phyloP scores from a whole-genome alignment of 164 flowering plant genomes.

The Cinnamomum chago region DNA sequence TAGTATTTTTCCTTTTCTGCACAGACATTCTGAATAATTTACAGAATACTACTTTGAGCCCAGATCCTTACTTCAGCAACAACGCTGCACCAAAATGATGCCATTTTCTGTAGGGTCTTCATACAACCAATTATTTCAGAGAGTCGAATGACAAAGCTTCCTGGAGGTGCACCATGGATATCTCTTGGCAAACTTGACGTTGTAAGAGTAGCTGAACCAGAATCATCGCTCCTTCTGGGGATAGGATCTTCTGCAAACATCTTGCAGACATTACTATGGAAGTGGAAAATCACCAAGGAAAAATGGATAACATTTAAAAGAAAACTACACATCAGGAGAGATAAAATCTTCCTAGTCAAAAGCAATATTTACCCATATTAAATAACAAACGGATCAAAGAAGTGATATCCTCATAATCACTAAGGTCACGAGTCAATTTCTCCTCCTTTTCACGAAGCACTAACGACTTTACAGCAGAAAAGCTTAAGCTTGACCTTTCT shows the following conservation, averaged over 20 bases:
- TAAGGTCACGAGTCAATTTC: constrained; percentile 41
- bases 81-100: constrained; percentile 67
- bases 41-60: background rate
- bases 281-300: constrained; percentile 56
- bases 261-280: constrained; percentile 74
- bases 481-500: constrained; percentile 71
- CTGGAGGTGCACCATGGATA: constrained; percentile 80
- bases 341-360: constrained; percentile 4
- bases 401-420: constrained; percentile 48
- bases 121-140: constrained; percentile 81
- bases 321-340: constrained; percentile 9
- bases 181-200: constrained; percentile 55
- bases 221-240: constrained; percentile 35
- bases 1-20: background rate
- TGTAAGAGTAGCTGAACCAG: constrained; percentile 26
- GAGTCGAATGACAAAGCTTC: constrained; percentile 67
- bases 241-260: constrained; percentile 74
- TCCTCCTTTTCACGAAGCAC: constrained; percentile 89
- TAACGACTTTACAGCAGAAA: constrained; percentile 79
- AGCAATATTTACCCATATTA: constrained; percentile 56
- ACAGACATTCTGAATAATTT: background rate
- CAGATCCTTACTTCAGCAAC: constrained; percentile 68
- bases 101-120: constrained; percentile 64
- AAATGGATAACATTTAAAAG: constrained; percentile 16
- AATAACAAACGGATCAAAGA: constrained; percentile 45